Base-by-base conservation (phyloP, 768 basidiomycete genomes). In the Boletus fagicola region DNA sequence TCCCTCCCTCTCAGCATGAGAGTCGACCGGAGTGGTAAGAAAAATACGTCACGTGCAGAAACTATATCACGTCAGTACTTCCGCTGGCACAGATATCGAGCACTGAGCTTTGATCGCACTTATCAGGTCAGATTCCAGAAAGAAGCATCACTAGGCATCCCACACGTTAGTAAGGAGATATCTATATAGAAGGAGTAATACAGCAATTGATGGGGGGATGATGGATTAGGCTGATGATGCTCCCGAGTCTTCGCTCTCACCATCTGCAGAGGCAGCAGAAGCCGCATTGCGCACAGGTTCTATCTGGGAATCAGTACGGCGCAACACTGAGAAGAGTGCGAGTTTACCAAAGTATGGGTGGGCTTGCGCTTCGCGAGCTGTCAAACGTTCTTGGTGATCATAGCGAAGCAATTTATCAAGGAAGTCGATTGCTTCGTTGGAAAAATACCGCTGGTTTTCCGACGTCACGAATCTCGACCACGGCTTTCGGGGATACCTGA, bases 401-500 rank as follows among this genome's bases (percentile, higher is more conserved):
- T 98, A 98, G 52, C 93, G 87, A 69, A 97, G 81, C 36, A 98
- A 81, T 75, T 94, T 94, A 76, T 98, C 96, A 59, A 98, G 76
- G 68, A 98, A 87, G 77, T 97, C 95, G 66, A 98, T 91, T 35
- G 94, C 96, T 67, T 98, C 96, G 70, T 94, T 98, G 24, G 93
- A 92, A 66, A 98, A 94, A 74, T 92, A 97, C 56, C 94, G 85
- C 72, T 96, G 94, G 70, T 97, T 97, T 72, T 95, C 93, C 15
- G 90, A 90, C 11, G 94, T 97, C 66, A 97, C 90, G 74, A 98
- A 98, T 57, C 90, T 83, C 43, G 90, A 86, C 96, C 96, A 98
- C 16, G 94, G 88, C 72, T 97, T 98, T 74, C 91, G 85, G 58
- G 90, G 88, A 75, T 94, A 96, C 74, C 90, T 92, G 59, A 12